phyloP scores from a whole-genome alignment of 2,329 filamentous ascomycete genomes.

The Aulographum hederae region DNA sequence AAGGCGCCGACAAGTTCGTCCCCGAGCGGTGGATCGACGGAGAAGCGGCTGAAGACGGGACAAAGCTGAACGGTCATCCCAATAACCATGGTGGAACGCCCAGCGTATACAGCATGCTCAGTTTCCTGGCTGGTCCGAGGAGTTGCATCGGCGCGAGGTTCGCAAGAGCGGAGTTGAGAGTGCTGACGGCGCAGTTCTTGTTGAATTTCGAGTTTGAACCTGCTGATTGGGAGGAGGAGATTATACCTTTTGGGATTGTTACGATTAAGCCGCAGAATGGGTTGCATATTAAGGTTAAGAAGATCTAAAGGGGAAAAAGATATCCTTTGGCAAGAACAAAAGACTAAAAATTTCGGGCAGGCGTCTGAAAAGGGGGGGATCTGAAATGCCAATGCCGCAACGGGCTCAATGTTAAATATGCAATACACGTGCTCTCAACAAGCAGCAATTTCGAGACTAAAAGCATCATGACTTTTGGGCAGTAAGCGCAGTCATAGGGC shows the following conservation, averaged over 20 bases:
- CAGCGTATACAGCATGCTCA: constrained; percentile 63
- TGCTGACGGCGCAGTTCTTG: constrained; percentile 57
- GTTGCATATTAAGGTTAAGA: neutral
- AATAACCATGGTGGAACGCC: constrained; percentile 48
- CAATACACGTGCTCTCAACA: too few relatives aligned
- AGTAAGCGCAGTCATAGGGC: too few relatives aligned
- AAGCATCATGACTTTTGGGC: too few relatives aligned
- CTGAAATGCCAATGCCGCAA: too few relatives aligned
- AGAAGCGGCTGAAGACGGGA: too few relatives aligned
- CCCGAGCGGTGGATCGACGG: constrained; percentile 40
- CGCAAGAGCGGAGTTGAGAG: constrained; percentile 69
- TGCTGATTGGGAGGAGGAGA: constrained; percentile 18
- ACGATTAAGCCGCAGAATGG: neutral
- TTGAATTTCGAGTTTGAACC: constrained; percentile 58
- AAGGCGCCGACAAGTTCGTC: constrained; percentile 54
- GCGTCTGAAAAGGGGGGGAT: too few relatives aligned
- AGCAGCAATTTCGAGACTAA: too few relatives aligned
- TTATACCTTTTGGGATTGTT: neutral
- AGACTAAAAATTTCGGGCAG: too few relatives aligned
- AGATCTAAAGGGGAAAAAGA: too few relatives aligned
- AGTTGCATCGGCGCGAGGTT: constrained; percentile 73
- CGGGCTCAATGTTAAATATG: too few relatives aligned
- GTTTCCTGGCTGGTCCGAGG: constrained; percentile 71
- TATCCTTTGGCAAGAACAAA: neutral
- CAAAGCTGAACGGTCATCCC: constrained; percentile 23